Evolutionary conservation across 495 filamentous ascomycete species (phyloP), one percentile per base, ranked within the genome.

Genomic region (Hyphodiscus hymeniophilus): DNA sequence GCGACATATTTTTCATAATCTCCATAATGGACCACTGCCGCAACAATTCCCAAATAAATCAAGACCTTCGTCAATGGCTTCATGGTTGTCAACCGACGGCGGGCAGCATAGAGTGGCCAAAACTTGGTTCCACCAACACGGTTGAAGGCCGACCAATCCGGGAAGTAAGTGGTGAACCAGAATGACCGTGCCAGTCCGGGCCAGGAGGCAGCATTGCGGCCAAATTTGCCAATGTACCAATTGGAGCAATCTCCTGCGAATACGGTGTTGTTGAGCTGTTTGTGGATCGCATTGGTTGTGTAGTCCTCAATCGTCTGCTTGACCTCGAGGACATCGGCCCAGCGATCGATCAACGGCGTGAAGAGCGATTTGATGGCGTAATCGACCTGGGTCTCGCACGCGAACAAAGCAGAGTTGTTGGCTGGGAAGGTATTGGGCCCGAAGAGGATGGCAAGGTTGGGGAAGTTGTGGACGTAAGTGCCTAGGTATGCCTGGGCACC

Each of bases 401-500:
- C 54, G 39, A 66, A 66, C 4, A 70, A 36, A 22, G 59, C 54
- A 0, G 69, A 71, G 15, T 66, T 71, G 47, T 70, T 61, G 0
- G 66, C 69, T 2, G 67, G 67, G n/a, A 57, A 58, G 1, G 65
- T 60, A 49, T 72, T 72, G 6, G 69, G 69, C 0, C 69, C 69
- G 59, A 54, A 50, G 0, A 69, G 23, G 26, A 71, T 36, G 3
- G 62, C 68, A 41, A 73, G 61, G 46, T 73, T 73, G 10, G 69
- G 69, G 45, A 68, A 71, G n/a, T 61, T 60, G 48, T 56, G 56
- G 7, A 73, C 35, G 13, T 45, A 47, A 1, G 58, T 54, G 4
- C 55, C 61, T 30, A 65, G 54, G 54, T 73, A 73, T 15, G 67
- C 69, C 38, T 62, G 62, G 12, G 65, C 56, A 1, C 69, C 69